Evolutionary conservation across 2,329 filamentous ascomycete species (phyloP), one percentile per base, ranked within the genome.

Genomic region (Chaetothyriales sp.): DNA sequence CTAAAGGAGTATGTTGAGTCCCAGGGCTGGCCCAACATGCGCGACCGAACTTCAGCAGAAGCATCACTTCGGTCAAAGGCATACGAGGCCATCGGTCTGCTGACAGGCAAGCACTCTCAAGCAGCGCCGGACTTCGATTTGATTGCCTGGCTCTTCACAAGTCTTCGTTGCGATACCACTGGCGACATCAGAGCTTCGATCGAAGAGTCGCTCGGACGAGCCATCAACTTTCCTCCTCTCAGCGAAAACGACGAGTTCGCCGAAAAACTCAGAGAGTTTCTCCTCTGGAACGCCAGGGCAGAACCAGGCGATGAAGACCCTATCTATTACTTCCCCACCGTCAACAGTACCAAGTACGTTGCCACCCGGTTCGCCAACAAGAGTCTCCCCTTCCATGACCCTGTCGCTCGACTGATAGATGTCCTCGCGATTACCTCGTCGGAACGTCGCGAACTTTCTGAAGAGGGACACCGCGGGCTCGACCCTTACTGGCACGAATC

Each of bases 281-380:
- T 94, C 7, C 70, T 89, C 7, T 74, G 76, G 25, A 84, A 88
- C 59, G 86, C 88, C 76, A 71, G 70, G 46, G 69, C 77, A 54
- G 62, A 66, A 49, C 65, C 61, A 52, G 69, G 61, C 58, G 70
- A 67, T 51, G 62, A 64, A 44, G 66, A 73, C 50, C 55, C 60
- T 2, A 58, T 65, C 15, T 68, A 66, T 13, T 67, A 66, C 15
- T 67, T 66, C 47, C 64, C 61, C n/a, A 71, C 77, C 15, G 71
- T 82, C n/a, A 77, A 84, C 58, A 89, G 85, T 61, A 85, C 85
- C 33, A 81, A 86, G 6, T 92, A 89, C 67, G 83, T 87, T 18
- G 83, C 83, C 20, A 82, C 92, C 6, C 86, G 92, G 53, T 95
- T 90, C 74, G 87, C 88, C 9, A 97, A 97, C 64, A 78, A 86